phyloP scores from a whole-genome alignment of 805 yeast species.

The Schizosaccharomyces pombe region ASM294v3 CU329670.1:3393001-3393500 shows the following conservation, averaged over 20 bases:
- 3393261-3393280: background rate
- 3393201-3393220: background rate
- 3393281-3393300: background rate
- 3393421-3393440: too few relatives aligned
- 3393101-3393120: background rate
- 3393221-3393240: background rate
- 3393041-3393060: background rate
- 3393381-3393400: too few relatives aligned
- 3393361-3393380: background rate
- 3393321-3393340: background rate
- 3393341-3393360: background rate
- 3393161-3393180: background rate
- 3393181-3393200: background rate
- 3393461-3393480: background rate
- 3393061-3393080: too few relatives aligned
- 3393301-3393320: background rate
- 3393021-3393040: background rate
- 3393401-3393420: too few relatives aligned
- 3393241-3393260: background rate
- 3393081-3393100: background rate
- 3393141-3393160: background rate
- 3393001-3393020: background rate
- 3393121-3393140: background rate
- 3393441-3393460: too few relatives aligned
- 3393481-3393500: conserved; percentile 38